Percentiles rank a stretch among this genome's conserved stretches.
Evolutionary conservation across 371 early-diverging fungal genomes (phyloP).

Genomic region (Rhizopus delemar): DNA sequence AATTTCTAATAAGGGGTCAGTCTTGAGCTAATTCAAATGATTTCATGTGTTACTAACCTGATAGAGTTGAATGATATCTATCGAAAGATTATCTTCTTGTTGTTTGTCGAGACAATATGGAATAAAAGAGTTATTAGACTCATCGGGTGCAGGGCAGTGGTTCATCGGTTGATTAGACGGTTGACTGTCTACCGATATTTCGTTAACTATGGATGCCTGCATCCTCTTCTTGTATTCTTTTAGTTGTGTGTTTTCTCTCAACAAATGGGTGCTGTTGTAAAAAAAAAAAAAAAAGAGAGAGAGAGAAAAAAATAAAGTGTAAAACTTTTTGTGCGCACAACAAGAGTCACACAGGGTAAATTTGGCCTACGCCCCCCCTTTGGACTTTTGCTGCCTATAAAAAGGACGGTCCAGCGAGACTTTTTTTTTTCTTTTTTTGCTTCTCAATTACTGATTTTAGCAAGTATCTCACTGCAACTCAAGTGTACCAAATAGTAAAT

Average conservation of each 20-base stretch:
- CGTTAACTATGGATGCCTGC: conserved; percentile 24
- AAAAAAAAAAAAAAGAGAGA: conserved; percentile 3
- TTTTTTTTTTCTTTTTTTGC: neutral
- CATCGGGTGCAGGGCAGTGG: conserved; percentile 13
- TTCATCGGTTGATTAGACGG: neutral
- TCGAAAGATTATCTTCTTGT: conserved; percentile 24
- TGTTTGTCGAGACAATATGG: conserved; percentile 22
- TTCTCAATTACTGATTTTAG: neutral
- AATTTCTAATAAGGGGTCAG: conserved; percentile 30
- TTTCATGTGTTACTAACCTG: conserved; percentile 15
- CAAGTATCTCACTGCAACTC: too few relatives aligned
- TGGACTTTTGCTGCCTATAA: too few relatives aligned
- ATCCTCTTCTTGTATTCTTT: conserved; percentile 23
- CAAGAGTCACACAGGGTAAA: too few relatives aligned
- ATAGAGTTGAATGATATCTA: conserved; percentile 22
- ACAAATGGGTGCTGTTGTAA: neutral
- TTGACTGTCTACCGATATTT: neutral
- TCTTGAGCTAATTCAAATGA: neutral
- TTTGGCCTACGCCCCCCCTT: too few relatives aligned
- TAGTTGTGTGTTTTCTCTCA: neutral
- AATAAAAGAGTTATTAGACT: conserved; percentile 4
- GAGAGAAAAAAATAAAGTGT: neutral
- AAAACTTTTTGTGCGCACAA: neutral
- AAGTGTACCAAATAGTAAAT: too few relatives aligned
- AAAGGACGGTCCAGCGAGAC: too few relatives aligned